These are phyloP conservation scores for Primulina tabacum DNA, from an alignment of 257 asterid species.

Conservation along the genomic window DNA sequence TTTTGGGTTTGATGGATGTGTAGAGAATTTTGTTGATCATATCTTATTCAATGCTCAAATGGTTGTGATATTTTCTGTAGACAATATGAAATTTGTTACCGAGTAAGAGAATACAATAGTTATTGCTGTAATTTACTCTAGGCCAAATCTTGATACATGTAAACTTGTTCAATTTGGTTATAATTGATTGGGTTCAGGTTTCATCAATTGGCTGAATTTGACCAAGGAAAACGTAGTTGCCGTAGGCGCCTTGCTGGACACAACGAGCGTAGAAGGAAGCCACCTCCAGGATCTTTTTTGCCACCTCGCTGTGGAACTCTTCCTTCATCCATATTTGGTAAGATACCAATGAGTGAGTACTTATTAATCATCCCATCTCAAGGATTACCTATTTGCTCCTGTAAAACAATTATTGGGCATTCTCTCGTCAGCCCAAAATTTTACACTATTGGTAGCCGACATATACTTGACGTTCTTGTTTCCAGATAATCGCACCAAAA, in stretches of 20 bases:
- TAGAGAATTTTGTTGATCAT: not conserved
- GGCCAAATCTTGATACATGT: slow-evolving; percentile 12
- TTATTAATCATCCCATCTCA: not conserved
- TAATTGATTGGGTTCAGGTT: slow-evolving; percentile 50
- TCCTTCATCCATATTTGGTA: slow-evolving; percentile 58
- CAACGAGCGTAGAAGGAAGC: slow-evolving; percentile 90
- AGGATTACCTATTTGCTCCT: not conserved
- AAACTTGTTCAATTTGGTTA: not conserved
- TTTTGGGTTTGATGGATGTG: not conserved
- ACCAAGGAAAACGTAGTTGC: slow-evolving; percentile 90
- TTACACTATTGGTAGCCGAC: too few relatives aligned
- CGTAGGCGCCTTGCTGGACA: slow-evolving; percentile 95
- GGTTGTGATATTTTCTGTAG: not conserved
- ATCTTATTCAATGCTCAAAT: slow-evolving; percentile 1
- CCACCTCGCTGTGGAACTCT: slow-evolving; percentile 57
- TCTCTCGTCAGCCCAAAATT: too few relatives aligned
- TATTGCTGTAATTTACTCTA: not conserved
- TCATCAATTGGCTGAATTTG: slow-evolving; percentile 83
- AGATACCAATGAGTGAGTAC: slow-evolving; percentile 18
- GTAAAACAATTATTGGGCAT: too few relatives aligned
- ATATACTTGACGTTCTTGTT: slow-evolving; percentile 9
- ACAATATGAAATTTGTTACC: not conserved
- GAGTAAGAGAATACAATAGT: not conserved
- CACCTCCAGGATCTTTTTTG: slow-evolving; percentile 54
- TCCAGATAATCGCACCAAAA: slow-evolving; percentile 57